A percentile compares a stretch with the other conserved stretches of the same genome.
Evolutionary conservation across 2,329 filamentous ascomycete species (phyloP).

Genomic region (Coniosporium tulheliwenetii): DNA sequence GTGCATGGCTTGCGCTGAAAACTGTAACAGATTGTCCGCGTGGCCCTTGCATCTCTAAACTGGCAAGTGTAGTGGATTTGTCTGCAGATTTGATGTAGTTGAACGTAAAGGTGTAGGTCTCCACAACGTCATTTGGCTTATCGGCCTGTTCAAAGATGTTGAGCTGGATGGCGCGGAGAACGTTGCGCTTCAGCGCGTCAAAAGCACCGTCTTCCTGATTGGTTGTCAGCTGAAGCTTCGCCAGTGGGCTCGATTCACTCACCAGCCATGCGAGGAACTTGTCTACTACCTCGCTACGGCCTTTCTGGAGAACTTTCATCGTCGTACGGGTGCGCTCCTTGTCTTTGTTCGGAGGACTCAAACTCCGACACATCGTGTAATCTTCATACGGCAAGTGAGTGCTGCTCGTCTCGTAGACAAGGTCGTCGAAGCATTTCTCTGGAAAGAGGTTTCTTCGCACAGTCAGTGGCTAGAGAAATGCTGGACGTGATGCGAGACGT

Average conservation of each 20-base stretch:
- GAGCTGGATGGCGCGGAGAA: slow-evolving; percentile 29
- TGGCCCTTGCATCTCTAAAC: slow-evolving; percentile 13
- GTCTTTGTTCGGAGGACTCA: neutral
- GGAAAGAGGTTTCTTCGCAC: slow-evolving; percentile 13
- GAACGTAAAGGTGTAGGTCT: slow-evolving; percentile 34
- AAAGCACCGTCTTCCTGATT: slow-evolving; percentile 33
- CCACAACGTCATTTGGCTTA: slow-evolving; percentile 24
- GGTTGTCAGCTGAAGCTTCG: slow-evolving; percentile 5
- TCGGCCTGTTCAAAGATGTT: slow-evolving; percentile 21
- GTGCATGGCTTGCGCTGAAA: slow-evolving; percentile 22
- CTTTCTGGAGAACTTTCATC: slow-evolving; percentile 24
- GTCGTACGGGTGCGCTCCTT: slow-evolving; percentile 13
- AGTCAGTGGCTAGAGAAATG: no score
- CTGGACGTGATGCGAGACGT: neutral
- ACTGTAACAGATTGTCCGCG: slow-evolving; percentile 17
- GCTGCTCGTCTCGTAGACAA: slow-evolving; percentile 10
- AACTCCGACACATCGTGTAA: slow-evolving; percentile 7
- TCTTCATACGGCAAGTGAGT: slow-evolving; percentile 14
- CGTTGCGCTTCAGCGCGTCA: slow-evolving; percentile 25
- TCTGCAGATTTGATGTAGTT: slow-evolving; percentile 16
- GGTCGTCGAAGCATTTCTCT: slow-evolving; percentile 15
- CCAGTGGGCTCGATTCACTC: slow-evolving; percentile 5
- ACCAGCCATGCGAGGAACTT: slow-evolving; percentile 32
- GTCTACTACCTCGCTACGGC: slow-evolving; percentile 24
- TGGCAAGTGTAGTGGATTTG: slow-evolving; percentile 7